Conservation (phyloP, 2,329 filamentous ascomycete genomes). For the Chaetomium sp. region DNA sequence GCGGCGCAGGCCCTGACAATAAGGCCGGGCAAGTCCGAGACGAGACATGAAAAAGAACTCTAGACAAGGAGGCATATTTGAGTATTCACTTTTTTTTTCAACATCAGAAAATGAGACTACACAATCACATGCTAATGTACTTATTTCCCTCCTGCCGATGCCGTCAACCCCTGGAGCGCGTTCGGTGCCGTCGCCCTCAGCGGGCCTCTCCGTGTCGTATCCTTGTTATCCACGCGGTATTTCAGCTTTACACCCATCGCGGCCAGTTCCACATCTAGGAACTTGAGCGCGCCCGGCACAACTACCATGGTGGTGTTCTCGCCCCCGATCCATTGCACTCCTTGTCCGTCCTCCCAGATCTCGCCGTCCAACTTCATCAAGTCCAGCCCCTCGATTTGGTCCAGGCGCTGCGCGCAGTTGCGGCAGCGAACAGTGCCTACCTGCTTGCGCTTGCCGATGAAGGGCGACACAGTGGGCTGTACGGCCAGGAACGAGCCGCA, state of each 20-base stretch:
- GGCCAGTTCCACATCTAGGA: conserved; percentile 87
- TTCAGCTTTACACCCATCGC: conserved; percentile 96
- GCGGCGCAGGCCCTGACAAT: neutral
- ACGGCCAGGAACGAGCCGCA: conserved; percentile 90
- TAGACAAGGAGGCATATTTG: neutral
- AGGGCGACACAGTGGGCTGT: conserved; percentile 67
- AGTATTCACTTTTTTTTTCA: neutral
- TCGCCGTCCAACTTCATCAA: conserved; percentile 56
- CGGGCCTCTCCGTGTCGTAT: conserved; percentile 52
- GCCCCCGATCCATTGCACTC: conserved; percentile 77
- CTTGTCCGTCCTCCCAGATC: conserved; percentile 89
- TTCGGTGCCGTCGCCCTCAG: conserved; percentile 27
- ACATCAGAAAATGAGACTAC: neutral
- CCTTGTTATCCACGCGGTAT: conserved; percentile 61
- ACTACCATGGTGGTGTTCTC: conserved; percentile 87
- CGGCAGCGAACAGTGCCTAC: conserved; percentile 70
- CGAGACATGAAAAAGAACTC: neutral
- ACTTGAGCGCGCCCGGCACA: conserved; percentile 87
- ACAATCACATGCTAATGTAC: neutral
- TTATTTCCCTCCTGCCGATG: conserved; percentile 10
- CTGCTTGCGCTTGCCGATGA: conserved; percentile 57
- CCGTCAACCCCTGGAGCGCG: conserved; percentile 10
- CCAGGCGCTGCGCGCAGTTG: conserved; percentile 61
- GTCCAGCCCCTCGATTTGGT: conserved; percentile 51
- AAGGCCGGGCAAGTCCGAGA: neutral